Percentiles rank a stretch among this genome's conserved stretches.
phyloP scores from a whole-genome alignment of 140 eudicot species.

The Senecio squalidus region DNA sequence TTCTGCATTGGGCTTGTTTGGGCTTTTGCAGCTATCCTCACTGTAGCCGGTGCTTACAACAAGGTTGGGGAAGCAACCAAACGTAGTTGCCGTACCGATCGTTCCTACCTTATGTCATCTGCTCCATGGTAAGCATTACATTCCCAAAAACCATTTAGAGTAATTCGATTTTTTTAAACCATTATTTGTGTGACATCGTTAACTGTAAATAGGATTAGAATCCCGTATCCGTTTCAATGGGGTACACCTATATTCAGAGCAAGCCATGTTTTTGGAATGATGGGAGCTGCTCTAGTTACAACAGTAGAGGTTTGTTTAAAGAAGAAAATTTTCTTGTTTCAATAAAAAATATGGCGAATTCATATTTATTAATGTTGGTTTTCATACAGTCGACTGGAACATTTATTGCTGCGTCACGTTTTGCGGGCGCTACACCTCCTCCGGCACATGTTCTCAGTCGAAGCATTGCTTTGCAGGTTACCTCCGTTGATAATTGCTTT shows the following conservation, averaged over 20 bases:
- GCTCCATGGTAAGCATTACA: conserved; percentile 76
- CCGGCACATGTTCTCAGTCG: conserved; percentile 69
- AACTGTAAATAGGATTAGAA: conserved; percentile 51
- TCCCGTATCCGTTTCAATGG: conserved; percentile 97
- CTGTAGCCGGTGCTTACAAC: conserved; percentile 88
- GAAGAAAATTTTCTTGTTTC: not conserved
- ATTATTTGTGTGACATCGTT: not conserved
- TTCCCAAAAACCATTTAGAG: not conserved
- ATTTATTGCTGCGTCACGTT: conserved; percentile 79
- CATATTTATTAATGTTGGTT: not conserved
- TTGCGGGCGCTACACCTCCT: conserved; percentile 91
- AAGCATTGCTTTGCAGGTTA: conserved; percentile 52
- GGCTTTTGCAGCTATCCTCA: conserved; percentile 92
- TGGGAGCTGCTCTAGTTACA: conserved; percentile 94
- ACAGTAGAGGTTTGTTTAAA: conserved; percentile 70
- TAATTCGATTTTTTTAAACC: not conserved
- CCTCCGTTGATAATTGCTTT: not conserved
- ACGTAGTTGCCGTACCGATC: conserved; percentile 76
- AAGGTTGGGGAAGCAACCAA: conserved; percentile 46
- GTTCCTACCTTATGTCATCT: conserved; percentile 57
- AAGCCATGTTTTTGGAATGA: conserved; percentile 91
- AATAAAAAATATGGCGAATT: not conserved
- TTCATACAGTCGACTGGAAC: conserved; percentile 77
- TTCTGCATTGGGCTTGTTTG: conserved; percentile 64
- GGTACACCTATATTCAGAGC: conserved; percentile 96